Conservation (phyloP, 2,329 filamentous ascomycete genomes). For the Cylindrodendrum hubeiense region DNA sequence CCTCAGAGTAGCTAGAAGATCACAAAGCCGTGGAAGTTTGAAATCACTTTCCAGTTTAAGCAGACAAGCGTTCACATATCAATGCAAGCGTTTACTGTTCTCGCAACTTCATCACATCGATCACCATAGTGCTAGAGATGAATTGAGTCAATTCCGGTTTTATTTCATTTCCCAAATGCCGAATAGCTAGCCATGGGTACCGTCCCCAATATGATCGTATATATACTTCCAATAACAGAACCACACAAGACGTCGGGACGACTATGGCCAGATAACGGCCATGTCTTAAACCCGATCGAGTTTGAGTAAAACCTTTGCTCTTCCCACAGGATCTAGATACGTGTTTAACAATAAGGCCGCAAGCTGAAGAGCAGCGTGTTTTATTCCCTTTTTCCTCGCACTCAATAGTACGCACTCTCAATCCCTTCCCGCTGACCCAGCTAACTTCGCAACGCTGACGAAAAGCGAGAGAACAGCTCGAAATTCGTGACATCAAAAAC, state of each 20-base stretch:
- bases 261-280: neutral
- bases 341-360: constrained; percentile 11
- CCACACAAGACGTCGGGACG: neutral
- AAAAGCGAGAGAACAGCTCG: neutral
- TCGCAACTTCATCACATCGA: neutral
- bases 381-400: neutral
- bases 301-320: constrained; percentile 2
- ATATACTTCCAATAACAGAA: constrained; percentile 11
- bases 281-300: neutral
- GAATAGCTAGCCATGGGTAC: neutral
- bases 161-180: constrained; percentile 11
- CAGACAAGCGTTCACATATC: no score
- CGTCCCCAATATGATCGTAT: constrained; percentile 8
- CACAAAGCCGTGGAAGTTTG: neutral
- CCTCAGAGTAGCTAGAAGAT: neutral
- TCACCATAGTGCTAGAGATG: neutral
- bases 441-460: neutral
- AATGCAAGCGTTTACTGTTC: no score
- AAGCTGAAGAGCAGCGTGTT: constrained; percentile 4
- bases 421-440: neutral
- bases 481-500: neutral
- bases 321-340: constrained; percentile 11
- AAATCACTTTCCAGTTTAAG: no score
- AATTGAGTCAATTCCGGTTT: neutral
- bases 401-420: constrained; percentile 1